Percentiles rank a stretch among this genome's conserved stretches.
phyloP scores from a whole-genome alignment of 208 protist genomes.

The Trypanosomatidae sp. region DNA sequence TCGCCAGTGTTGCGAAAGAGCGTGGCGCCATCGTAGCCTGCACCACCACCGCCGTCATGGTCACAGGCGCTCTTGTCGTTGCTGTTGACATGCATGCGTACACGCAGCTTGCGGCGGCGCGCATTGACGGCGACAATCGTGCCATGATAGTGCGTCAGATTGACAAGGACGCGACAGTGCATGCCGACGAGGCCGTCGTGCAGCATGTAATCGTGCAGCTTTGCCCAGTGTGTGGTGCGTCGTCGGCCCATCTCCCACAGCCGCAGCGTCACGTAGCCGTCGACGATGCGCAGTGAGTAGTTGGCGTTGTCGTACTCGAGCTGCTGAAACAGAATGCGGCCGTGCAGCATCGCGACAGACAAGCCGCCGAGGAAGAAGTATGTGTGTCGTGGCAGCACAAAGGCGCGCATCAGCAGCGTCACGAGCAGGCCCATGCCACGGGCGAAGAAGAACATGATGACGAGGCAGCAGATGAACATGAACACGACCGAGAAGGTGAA shows the following conservation, averaged over 20 bases:
- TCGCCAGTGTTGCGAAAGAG: not conserved
- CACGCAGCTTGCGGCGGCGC: constrained; percentile 34
- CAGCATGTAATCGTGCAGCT: constrained; percentile 65
- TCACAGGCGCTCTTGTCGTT: constrained; percentile 6
- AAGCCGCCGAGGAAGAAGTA: constrained; percentile 32
- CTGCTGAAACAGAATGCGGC: constrained; percentile 58
- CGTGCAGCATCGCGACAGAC: constrained; percentile 40
- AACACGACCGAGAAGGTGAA: constrained; percentile 63
- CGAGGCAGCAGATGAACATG: constrained; percentile 38
- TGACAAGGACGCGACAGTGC: constrained; percentile 39
- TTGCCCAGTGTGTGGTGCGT: constrained; percentile 38
- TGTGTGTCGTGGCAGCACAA: constrained; percentile 45
- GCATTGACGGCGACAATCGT: constrained; percentile 49
- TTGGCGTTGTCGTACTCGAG: constrained; percentile 70
- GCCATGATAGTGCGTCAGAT: constrained; percentile 37
- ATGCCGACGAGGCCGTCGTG: constrained; percentile 45
- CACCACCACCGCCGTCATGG: constrained; percentile 1
- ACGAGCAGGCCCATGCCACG: constrained; percentile 21
- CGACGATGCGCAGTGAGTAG: constrained; percentile 63
- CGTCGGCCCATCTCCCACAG: constrained; percentile 58
- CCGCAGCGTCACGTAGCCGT: constrained; percentile 70
- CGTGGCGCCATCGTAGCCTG: not conserved
- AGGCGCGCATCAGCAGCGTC: constrained; percentile 35
- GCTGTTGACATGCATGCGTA: constrained; percentile 10
- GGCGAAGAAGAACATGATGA: constrained; percentile 54